Evolutionary conservation across 352 stramenopile species (phyloP).

Genomic region (Phytophthora pseudosyringae): DNA sequence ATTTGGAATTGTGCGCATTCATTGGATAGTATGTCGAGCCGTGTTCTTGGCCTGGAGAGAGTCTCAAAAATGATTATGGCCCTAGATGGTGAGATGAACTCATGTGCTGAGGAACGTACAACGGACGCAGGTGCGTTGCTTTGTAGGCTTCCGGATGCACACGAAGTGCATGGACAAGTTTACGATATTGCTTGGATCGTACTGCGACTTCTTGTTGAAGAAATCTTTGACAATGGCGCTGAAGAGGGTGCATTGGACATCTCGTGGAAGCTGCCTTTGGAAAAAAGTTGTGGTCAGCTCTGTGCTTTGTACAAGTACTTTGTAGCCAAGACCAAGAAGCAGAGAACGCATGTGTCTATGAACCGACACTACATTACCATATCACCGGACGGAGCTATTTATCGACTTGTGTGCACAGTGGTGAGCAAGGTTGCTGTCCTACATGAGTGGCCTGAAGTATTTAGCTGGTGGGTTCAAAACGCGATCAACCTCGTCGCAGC

Average conservation of each 20-base stretch:
- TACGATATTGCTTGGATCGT: slow-evolving; percentile 36
- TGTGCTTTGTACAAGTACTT: slow-evolving; percentile 31
- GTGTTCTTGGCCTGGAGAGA: slow-evolving; percentile 21
- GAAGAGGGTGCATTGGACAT: neutral
- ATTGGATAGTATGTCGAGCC: slow-evolving; percentile 19
- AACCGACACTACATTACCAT: neutral
- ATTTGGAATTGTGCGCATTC: slow-evolving; percentile 40
- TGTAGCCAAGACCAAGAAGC: slow-evolving; percentile 6
- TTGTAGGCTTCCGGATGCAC: neutral
- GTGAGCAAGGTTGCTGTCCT: slow-evolving; percentile 20
- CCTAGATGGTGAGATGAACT: slow-evolving; percentile 7
- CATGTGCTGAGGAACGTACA: neutral
- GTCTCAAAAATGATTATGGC: slow-evolving; percentile 25
- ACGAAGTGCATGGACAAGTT: slow-evolving; percentile 23
- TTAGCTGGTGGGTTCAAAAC: slow-evolving; percentile 37
- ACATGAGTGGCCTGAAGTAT: slow-evolving; percentile 22
- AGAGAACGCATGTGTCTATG: neutral
- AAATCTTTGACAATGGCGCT: slow-evolving; percentile 15
- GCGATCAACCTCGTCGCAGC: slow-evolving; percentile 25
- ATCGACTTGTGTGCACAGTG: slow-evolving; percentile 32
- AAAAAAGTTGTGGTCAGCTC: slow-evolving; percentile 24
- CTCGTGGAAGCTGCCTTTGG: slow-evolving; percentile 14
- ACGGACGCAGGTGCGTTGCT: neutral
- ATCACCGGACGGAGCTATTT: slow-evolving; percentile 21
- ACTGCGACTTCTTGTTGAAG: slow-evolving; percentile 33